Evolutionary conservation across 1,284 basidiomycete species (phyloP), one percentile per base, ranked within the genome.

Genomic region (Malassezia obtusa): DNA sequence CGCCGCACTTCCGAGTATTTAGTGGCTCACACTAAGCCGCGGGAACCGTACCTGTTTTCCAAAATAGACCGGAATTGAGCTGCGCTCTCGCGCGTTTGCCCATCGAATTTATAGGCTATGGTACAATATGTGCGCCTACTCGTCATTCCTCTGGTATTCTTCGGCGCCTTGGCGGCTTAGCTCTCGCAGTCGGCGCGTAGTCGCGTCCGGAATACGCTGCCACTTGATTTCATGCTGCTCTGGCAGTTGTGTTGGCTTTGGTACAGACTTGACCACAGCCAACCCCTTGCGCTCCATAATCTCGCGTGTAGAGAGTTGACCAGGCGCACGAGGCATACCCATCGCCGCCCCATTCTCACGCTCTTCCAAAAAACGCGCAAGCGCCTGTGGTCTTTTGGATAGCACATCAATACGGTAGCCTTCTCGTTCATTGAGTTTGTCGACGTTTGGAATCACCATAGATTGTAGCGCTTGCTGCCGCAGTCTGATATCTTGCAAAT

Each of bases 261-360:
- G 52, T 14, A 41, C 31, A 3, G 31, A 1, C 15, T 38, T 24
- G 19, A 41, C n/a, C 22, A 33, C 36, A 46, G 45, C 38, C 52
- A 15, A 43, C 14, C 2, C 31, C 31, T 33, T 49, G 41, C 2
- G 54, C 50, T 19, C 48, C 24, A 56, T 47, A 7, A 50, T 24
- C n/a, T 46, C 33, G 21, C 57, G 39, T 7, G 50, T 47, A 8
- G 44, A 48, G 11, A 54, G 10, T 22, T 72, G 69, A 0, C 69
- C 69, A 0, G 68, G 68, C 0, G 68, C 69, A 0, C 61, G 32
- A 0, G 69, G 69, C 69, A 72, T 70, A 3, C 70, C 68, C 0
- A 59, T 46, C 1, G 68, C 69, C 3, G 50, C 49, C 4, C 70
- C 70, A 11, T 41, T 50, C 17, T 46, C 48, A 12, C 67, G 44